phyloP scores from a whole-genome alignment of 106 monocot species.

The Dendrobium huoshanense region DNA sequence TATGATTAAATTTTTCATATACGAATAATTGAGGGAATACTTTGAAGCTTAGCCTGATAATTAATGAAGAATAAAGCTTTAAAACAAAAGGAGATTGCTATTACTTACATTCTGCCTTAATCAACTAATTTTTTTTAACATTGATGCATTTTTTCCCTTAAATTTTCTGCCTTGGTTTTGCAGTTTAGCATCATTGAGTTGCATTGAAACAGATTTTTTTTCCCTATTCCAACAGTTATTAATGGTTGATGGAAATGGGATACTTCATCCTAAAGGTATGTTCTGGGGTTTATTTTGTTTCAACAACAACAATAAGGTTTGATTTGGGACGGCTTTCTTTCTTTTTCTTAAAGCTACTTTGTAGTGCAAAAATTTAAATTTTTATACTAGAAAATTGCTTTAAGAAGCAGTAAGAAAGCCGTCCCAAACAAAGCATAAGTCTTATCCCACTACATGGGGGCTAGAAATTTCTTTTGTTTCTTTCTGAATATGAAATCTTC shows the following conservation, averaged over 20 bases:
- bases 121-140: too few species aligned
- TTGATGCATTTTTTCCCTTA: background rate
- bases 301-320: too few species aligned
- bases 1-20: too few species aligned
- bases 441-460: too few species aligned
- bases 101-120: background rate
- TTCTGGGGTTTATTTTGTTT: background rate
- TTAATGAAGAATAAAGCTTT: background rate
- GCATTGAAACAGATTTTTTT: background rate
- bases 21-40: too few species aligned
- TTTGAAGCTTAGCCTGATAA: background rate
- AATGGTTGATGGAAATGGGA: constrained; percentile 98
- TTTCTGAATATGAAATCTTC: background rate
- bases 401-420: too few species aligned
- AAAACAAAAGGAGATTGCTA: constrained; percentile 1
- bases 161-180: background rate
- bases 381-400: too few species aligned
- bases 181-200: background rate
- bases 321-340: too few species aligned
- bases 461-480: background rate
- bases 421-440: too few species aligned
- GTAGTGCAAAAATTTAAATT: too few species aligned
- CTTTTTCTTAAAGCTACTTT: too few species aligned
- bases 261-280: constrained; percentile 87
- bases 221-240: constrained; percentile 39